Conservation (phyloP, 257 asterid genomes). For the Jacaranda mimosifolia region DNA sequence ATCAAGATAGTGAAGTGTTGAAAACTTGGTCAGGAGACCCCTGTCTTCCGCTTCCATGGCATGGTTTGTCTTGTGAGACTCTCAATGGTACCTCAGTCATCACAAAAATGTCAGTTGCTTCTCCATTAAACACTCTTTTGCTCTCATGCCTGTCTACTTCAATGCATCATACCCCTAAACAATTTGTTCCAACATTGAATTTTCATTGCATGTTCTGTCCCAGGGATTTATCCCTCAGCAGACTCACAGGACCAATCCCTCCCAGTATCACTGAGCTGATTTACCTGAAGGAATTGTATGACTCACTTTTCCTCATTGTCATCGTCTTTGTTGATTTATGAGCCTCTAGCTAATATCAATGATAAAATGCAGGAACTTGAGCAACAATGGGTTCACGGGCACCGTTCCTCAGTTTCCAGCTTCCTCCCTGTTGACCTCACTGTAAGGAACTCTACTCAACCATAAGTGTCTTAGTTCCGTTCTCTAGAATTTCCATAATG, state of each 20-base stretch:
- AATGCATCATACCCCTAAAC: background rate
- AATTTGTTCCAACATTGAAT: constrained; percentile 14
- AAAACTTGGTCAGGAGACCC: constrained; percentile 77
- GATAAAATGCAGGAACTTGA: constrained; percentile 59
- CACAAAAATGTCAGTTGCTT: constrained; percentile 59
- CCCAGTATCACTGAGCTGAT: constrained; percentile 57
- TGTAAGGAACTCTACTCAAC: constrained; percentile 45
- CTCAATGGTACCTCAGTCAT: constrained; percentile 49
- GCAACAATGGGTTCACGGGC: constrained; percentile 61
- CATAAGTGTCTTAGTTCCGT: constrained; percentile 5
- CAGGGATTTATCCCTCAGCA: constrained; percentile 63
- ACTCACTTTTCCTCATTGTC: constrained; percentile 18
- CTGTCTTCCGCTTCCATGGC: constrained; percentile 78
- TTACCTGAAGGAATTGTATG: constrained; percentile 70
- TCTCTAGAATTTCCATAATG: constrained; percentile 16
- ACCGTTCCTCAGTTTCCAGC: constrained; percentile 53
- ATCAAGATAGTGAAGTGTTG: constrained; percentile 56
- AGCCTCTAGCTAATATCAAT: constrained; percentile 15
- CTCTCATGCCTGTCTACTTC: constrained; percentile 9
- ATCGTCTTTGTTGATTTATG: constrained; percentile 12
- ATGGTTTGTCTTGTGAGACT: constrained; percentile 61
- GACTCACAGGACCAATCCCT: constrained; percentile 62
- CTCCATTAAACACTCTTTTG: background rate
- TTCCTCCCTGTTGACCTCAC: constrained; percentile 50
- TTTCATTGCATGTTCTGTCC: background rate